Evolutionary conservation across 2,329 filamentous ascomycete species (phyloP), one percentile per base, ranked within the genome.

Genomic region (Aspergillus sp.): DNA sequence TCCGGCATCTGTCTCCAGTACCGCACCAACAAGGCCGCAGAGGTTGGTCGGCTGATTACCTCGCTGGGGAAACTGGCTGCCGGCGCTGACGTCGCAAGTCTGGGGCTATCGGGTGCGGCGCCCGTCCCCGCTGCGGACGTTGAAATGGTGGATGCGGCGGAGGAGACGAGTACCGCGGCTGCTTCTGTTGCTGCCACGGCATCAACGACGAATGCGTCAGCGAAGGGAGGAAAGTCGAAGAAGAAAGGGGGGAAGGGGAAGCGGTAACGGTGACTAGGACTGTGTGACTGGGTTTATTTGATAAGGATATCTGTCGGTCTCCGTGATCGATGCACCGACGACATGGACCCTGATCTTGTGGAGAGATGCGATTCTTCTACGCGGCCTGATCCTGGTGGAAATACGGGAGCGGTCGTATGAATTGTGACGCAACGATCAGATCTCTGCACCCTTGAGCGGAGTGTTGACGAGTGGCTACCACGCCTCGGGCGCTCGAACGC

Each of bases 1-100:
- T 88, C 86, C 50, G 94, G 94, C 65, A 86, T 87, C 52, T 87
- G 87, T 55, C 81, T 99, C 57, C 95, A 96, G 75, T 97, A 96
- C 79, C 82, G 84, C 68, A 99, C 94, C 33, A 87, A 87, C 68
- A 95, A 96, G 74, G 90, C 88, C 17, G 89, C 90, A 17, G 93
- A 97, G 74, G 91, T 99, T 9, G 87, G 88, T 20, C 80, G 94
- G 24, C 75, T 99, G 63, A 83, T 99, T 52, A 83, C 84, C 47
- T 83, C 86, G 41, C 72, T 99, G 57, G 91, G 90, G 0, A 81
- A 83, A 52, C 73, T 96, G 60, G 90, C 87, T n/a, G 80, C 85
- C 50, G 74, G 79, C 5, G 83, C 84, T 73, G 82, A 79, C 52
- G 86, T 88, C 78, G 83, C 82, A 13, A 83, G 79, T 32, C 66